Base-by-base conservation (phyloP, 2,329 filamentous ascomycete genomes). In the Neonectria punicea region DNA sequence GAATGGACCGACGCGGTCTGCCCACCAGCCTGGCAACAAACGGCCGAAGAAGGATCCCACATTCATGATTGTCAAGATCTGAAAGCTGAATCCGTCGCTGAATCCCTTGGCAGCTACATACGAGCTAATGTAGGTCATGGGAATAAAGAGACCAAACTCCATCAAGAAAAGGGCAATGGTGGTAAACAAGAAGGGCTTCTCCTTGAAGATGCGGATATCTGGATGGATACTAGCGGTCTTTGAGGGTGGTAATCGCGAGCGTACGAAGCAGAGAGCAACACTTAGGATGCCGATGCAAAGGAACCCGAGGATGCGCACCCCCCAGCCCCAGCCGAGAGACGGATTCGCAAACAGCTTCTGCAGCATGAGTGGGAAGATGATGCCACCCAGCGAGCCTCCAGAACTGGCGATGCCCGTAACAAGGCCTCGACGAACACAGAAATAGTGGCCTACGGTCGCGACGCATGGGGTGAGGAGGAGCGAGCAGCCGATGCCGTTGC, bases 71-170 rank as follows among this genome's bases (percentile, higher is more conserved):
- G 22, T 22, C 22, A 22, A 22, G 22, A 22, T 22, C 22, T 22
- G 22, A 22, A 22, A 22, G 22, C 22, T 22, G 22, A 22, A 22
- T 22, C 22, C 22, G 2, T 81, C 76, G 41, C 81, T 82, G 73
- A 93, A 86, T 20, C 90, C 89, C 56, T 60, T 30, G 10, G 25
- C n/a, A n/a, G 50, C 16, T 4, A 53, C 44, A 75, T 93, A 96
- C 5, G 87, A 89, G 10, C 89, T 90, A 30, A 96, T 87, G 75
- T 93, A 96, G 6, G 90, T 90, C 59, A 95, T 83, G 0, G 93
- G 93, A 20, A 94, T 83, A 72, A 92, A 92, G 2, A 92, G 81
- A 1, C 86, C 89, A 79, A 89, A 89, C 79, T 92, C 89, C 49
- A 91, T 81, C 62, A 92, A 83, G 74, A 91, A 92, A 18, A 91